phyloP scores from a whole-genome alignment of 306 rosid species.

The Rosa multiflora region DNA sequence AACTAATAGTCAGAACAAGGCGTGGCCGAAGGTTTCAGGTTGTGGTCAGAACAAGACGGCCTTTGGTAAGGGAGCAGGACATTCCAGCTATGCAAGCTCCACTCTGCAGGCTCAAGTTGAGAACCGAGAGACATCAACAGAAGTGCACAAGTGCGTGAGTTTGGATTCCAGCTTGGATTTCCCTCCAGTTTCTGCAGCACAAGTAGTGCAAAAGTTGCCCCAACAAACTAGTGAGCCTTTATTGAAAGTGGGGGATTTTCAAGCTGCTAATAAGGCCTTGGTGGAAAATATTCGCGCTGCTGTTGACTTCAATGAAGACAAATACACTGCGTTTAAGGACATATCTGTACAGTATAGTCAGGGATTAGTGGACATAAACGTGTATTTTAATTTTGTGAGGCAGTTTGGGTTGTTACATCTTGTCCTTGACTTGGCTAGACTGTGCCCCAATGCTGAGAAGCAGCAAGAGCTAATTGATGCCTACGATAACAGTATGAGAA shows the following conservation, averaged over 20 bases:
- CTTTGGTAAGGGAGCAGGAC: constrained; percentile 25
- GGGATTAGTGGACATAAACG: constrained; percentile 59
- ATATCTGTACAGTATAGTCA: constrained; percentile 77
- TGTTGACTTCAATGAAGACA: constrained; percentile 75
- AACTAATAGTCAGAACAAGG: constrained; percentile 29
- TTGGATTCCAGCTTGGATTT: constrained; percentile 49
- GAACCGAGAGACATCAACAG: not conserved
- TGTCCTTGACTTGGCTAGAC: constrained; percentile 75
- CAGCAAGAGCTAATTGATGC: constrained; percentile 70
- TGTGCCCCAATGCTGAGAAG: constrained; percentile 73
- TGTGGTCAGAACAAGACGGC: constrained; percentile 28
- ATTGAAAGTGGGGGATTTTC: constrained; percentile 49
- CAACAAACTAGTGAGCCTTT: constrained; percentile 24
- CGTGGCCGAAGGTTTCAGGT: constrained; percentile 38
- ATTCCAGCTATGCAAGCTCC: constrained; percentile 23
- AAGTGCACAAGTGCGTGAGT: not conserved
- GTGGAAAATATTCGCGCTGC: constrained; percentile 77
- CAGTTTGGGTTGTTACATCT: constrained; percentile 85
- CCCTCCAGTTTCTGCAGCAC: constrained; percentile 78
- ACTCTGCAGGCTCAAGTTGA: not conserved
- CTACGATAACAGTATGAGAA: constrained; percentile 50
- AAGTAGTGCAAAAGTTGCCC: constrained; percentile 45
- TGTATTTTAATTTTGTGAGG: constrained; percentile 67
- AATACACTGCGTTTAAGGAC: constrained; percentile 62
- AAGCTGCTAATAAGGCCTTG: constrained; percentile 81